Percentiles rank a stretch among this genome's conserved stretches.
These are phyloP conservation scores for Jaenimonas drosophilae DNA, from an alignment of 208 protist genomes.

Conservation along the genomic window DNA sequence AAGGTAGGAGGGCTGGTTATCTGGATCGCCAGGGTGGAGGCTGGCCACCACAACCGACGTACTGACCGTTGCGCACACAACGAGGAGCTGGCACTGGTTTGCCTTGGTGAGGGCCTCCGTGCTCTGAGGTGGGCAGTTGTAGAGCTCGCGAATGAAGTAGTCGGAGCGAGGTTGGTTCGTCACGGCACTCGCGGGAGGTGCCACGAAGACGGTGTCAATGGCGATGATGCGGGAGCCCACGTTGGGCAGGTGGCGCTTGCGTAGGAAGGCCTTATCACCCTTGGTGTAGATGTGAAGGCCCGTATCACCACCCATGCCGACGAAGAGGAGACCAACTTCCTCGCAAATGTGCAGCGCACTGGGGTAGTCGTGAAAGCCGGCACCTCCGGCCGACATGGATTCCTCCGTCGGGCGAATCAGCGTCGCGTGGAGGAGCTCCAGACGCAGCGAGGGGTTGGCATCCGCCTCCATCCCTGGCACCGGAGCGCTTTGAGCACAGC, in stretches of 20 bases:
- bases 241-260: constrained; percentile 43
- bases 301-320: constrained; percentile 42
- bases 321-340: constrained; percentile 64
- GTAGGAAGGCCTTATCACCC: constrained; percentile 58
- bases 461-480: neutral
- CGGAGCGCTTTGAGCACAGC: constrained; percentile 20
- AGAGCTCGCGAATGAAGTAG: constrained; percentile 31
- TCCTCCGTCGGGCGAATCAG: constrained; percentile 13
- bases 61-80: constrained; percentile 56
- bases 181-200: constrained; percentile 23
- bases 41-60: constrained; percentile 65
- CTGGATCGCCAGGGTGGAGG: constrained; percentile 32
- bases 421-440: constrained; percentile 65
- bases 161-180: constrained; percentile 7
- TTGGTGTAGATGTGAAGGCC: constrained; percentile 74
- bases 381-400: neutral
- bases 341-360: constrained; percentile 67
- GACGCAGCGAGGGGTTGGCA: constrained; percentile 11
- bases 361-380: constrained; percentile 31
- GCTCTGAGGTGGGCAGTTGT: constrained; percentile 30
- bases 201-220: constrained; percentile 61
- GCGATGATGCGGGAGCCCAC: constrained; percentile 60
- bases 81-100: constrained; percentile 48
- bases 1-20: constrained; percentile 39
- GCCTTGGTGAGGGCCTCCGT: constrained; percentile 13